phyloP scores from a whole-genome alignment of 2,329 filamentous ascomycete species.

The Colletotrichum gloeosporioides region DNA sequence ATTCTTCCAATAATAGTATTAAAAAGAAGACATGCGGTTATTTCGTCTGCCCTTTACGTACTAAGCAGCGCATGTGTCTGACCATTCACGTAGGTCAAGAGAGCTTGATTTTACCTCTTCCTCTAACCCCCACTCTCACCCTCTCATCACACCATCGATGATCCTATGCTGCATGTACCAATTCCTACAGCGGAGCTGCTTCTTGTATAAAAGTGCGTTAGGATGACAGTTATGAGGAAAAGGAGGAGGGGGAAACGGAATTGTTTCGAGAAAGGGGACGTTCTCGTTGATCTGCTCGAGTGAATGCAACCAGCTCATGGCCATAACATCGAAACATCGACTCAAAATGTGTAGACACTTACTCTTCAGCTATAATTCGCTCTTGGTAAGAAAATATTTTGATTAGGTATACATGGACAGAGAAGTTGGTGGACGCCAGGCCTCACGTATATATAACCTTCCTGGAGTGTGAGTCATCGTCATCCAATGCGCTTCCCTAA shows the following conservation, averaged over 20 bases:
- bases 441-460: neutral
- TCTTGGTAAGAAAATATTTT: accelerated
- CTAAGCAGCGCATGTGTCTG: too few species aligned
- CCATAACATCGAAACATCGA: neutral
- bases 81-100: too few species aligned
- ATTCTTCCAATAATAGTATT: too few species aligned
- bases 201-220: neutral
- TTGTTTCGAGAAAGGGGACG: neutral
- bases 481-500: too few species aligned
- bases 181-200: neutral
- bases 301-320: neutral
- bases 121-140: too few species aligned
- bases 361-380: neutral
- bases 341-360: neutral
- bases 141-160: accelerated
- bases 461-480: too few species aligned
- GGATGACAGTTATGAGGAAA: neutral
- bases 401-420: neutral
- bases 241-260: neutral
- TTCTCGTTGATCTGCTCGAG: accelerated
- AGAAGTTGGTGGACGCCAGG: neutral
- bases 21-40: too few species aligned
- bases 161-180: neutral
- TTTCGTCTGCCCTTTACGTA: too few species aligned
- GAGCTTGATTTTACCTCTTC: too few species aligned